phyloP scores from a whole-genome alignment of 306 rosid genomes.

The Morella rubra region DNA sequence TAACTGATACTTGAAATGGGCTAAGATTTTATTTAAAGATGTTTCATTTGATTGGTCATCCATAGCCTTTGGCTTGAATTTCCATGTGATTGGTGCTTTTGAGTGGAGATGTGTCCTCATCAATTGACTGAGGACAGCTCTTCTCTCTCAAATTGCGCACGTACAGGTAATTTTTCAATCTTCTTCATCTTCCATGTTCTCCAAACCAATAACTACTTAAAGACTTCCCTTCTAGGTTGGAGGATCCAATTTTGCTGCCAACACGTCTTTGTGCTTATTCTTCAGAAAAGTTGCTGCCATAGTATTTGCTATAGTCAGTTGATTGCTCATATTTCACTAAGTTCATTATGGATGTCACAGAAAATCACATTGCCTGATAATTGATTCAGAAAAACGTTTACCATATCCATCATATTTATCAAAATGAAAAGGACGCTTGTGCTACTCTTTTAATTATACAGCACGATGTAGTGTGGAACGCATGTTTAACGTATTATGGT shows the following conservation, averaged over 20 bases:
- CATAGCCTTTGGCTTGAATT: not conserved
- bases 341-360: too few relatives aligned
- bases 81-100: not conserved
- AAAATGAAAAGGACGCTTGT: not conserved
- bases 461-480: not conserved
- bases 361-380: not conserved
- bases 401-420: not conserved
- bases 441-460: not conserved
- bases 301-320: not conserved
- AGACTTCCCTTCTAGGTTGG: not conserved
- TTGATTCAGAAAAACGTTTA: not conserved
- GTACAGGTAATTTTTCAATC: not conserved
- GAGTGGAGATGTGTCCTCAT: not conserved
- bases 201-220: not conserved
- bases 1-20: conserved; percentile 29
- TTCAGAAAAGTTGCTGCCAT: not conserved
- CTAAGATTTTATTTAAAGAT: conserved; percentile 5
- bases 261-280: not conserved
- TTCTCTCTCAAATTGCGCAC: not conserved
- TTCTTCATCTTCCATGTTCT: not conserved
- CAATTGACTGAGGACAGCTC: not conserved
- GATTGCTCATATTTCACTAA: not conserved
- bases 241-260: not conserved
- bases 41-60: not conserved
- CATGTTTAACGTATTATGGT: too few relatives aligned